These are phyloP conservation scores for Choiromyces venosus DNA, from an alignment of 495 filamentous ascomycete species.

Conservation along the genomic window DNA sequence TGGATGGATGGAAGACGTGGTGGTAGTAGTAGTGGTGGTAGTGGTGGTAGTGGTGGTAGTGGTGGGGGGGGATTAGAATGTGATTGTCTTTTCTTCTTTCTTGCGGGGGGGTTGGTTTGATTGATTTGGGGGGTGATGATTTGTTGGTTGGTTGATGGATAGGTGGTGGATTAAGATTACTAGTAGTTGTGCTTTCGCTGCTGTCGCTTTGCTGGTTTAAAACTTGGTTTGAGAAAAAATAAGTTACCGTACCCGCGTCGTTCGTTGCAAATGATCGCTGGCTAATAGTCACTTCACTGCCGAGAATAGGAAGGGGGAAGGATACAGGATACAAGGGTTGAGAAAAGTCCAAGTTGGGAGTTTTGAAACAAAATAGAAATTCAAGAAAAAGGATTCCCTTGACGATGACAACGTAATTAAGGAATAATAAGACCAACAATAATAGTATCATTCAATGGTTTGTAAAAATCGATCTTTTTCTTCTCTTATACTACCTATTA, in stretches of 20 bases:
- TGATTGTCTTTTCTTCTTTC: constrained; percentile 1
- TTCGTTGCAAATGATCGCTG: neutral
- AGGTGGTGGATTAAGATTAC: neutral
- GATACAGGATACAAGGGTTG: too few species aligned
- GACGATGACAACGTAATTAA: neutral
- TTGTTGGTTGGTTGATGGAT: constrained; percentile 9
- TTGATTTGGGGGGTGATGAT: neutral
- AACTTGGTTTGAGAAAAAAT: neutral
- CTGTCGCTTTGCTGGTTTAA: neutral
- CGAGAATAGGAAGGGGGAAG: neutral
- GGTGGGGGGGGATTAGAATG: constrained; percentile 3
- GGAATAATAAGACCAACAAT: neutral
- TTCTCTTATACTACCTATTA: too few species aligned
- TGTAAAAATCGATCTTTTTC: neutral
- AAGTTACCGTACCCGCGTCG: constrained; percentile 1
- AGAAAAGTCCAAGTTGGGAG: neutral
- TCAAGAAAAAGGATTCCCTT: neutral
- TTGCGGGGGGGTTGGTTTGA: neutral
- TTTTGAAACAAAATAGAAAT: neutral
- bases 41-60: neutral
- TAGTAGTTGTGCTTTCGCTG: neutral
- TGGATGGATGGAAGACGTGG: neutral
- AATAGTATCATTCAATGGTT: neutral
- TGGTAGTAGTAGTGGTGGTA: neutral
- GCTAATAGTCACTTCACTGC: neutral